A percentile compares a stretch with the other conserved stretches of the same genome.
These are phyloP conservation scores for Jaltomata sinuosa DNA, from an alignment of 257 asterid genomes.

Conservation along the genomic window DNA sequence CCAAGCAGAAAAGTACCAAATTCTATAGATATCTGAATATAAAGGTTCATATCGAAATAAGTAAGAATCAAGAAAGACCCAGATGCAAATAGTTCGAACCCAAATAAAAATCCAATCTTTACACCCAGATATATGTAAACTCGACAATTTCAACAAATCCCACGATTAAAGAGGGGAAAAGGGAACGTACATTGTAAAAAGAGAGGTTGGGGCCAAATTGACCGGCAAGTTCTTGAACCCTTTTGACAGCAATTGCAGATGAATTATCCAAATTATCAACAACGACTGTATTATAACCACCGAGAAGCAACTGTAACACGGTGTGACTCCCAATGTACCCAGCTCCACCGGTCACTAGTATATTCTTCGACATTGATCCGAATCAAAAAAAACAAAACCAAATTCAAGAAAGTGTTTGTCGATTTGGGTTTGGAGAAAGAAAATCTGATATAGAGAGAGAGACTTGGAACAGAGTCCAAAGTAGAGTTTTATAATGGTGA, in stretches of 20 bases:
- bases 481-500: not conserved
- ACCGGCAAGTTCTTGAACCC: slow-evolving; percentile 75
- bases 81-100: not conserved
- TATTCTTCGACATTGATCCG: slow-evolving; percentile 27
- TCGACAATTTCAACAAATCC: not conserved
- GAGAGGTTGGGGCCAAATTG: slow-evolving; percentile 47
- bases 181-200: slow-evolving; percentile 54
- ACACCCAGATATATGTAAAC: not conserved
- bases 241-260: slow-evolving; percentile 46
- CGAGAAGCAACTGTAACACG: slow-evolving; percentile 69
- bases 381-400: not conserved
- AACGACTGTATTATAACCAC: slow-evolving; percentile 64
- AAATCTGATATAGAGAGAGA: not conserved
- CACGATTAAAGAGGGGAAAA: not conserved
- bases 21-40: not conserved
- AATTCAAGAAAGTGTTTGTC: not conserved
- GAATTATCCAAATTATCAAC: slow-evolving; percentile 93
- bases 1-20: not conserved
- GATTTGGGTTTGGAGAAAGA: not conserved
- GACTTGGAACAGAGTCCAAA: not conserved
- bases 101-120: not conserved
- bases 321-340: slow-evolving; percentile 74
- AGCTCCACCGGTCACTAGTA: slow-evolving; percentile 62
- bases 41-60: not conserved
- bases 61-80: not conserved